These are phyloP conservation scores for Dactylellina haptotyla DNA, from an alignment of 2,329 filamentous ascomycete species.

Conservation along the genomic window DNA sequence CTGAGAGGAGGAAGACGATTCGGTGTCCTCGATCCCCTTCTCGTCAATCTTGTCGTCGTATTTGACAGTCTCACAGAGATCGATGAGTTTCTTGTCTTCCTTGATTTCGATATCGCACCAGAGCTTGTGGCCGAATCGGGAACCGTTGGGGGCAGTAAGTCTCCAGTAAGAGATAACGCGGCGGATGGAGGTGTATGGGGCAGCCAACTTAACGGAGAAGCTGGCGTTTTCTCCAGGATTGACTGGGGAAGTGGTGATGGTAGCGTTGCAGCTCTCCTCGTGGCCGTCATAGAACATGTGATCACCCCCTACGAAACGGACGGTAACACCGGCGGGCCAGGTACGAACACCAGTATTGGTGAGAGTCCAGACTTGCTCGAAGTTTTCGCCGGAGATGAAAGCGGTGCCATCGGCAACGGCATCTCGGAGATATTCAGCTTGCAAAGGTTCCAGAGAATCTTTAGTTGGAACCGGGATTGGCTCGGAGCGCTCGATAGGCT, in stretches of 20 bases:
- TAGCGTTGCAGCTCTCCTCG: conserved; percentile 70
- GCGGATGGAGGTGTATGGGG: conserved; percentile 70
- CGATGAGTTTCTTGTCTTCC: conserved; percentile 53
- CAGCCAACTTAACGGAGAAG: conserved; percentile 87
- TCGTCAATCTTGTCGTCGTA: conserved; percentile 55
- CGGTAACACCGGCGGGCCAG: conserved; percentile 90
- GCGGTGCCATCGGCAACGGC: conserved; percentile 80
- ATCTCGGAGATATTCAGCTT: conserved; percentile 80
- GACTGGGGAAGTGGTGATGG: conserved; percentile 75
- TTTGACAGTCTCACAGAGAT: conserved; percentile 48
- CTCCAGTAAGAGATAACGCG: conserved; percentile 96
- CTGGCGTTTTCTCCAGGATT: conserved; percentile 77
- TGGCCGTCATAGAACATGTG: conserved; percentile 95
- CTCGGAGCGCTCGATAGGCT: conserved; percentile 58
- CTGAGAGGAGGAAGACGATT: conserved; percentile 66
- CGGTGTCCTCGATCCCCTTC: conserved; percentile 59
- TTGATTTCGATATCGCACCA: conserved; percentile 90
- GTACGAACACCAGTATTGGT: conserved; percentile 80
- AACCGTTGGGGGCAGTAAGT: conserved; percentile 80
- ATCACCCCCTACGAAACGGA: conserved; percentile 92
- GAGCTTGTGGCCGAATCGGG: conserved; percentile 88
- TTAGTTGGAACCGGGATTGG: conserved; percentile 57
- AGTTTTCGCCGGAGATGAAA: conserved; percentile 75
- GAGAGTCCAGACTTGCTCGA: conserved; percentile 91
- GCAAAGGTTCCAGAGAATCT: conserved; percentile 63